phyloP scores from a whole-genome alignment of 2,329 filamentous ascomycete species.

The Stagonosporopsis chrysanthemi region DNA sequence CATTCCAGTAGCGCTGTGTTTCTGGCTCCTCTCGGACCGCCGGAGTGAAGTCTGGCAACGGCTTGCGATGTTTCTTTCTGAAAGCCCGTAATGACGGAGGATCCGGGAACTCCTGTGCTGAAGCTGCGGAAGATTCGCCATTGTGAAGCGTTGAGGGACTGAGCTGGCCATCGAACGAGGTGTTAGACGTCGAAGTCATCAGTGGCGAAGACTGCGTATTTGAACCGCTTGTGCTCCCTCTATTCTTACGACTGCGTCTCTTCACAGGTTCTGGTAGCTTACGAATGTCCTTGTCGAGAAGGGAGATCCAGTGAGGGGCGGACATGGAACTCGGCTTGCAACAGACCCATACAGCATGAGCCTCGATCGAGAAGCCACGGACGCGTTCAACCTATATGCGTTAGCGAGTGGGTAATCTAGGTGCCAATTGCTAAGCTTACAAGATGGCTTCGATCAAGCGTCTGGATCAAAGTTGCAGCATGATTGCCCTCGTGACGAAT shows the following conservation, averaged over 20 bases:
- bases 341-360: conserved; percentile 60
- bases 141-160: conserved; percentile 39
- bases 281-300: conserved; percentile 60
- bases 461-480: conserved; percentile 50
- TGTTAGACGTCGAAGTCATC: conserved; percentile 49
- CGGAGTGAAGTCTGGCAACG: conserved; percentile 38
- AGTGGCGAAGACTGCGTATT: conserved; percentile 37
- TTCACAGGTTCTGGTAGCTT: conserved; percentile 56
- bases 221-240: conserved; percentile 33
- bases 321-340: conserved; percentile 55
- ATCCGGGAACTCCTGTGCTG: conserved; percentile 46
- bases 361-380: conserved; percentile 62
- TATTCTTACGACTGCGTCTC: conserved; percentile 37
- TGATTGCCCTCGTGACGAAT: conserved; percentile 58
- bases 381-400: conserved; percentile 55
- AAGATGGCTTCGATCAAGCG: conserved; percentile 57
- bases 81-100: conserved; percentile 52
- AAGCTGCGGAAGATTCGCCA: conserved; percentile 47
- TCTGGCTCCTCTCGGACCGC: conserved; percentile 29
- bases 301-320: conserved; percentile 52
- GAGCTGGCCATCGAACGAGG: conserved; percentile 48
- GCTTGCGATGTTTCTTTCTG: conserved; percentile 52
- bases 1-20: conserved; percentile 74
- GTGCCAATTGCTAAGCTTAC: conserved; percentile 37
- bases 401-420: conserved; percentile 31